Base-by-base conservation (phyloP, 306 rosid genomes). In the Dryas alaskensis region DNA sequence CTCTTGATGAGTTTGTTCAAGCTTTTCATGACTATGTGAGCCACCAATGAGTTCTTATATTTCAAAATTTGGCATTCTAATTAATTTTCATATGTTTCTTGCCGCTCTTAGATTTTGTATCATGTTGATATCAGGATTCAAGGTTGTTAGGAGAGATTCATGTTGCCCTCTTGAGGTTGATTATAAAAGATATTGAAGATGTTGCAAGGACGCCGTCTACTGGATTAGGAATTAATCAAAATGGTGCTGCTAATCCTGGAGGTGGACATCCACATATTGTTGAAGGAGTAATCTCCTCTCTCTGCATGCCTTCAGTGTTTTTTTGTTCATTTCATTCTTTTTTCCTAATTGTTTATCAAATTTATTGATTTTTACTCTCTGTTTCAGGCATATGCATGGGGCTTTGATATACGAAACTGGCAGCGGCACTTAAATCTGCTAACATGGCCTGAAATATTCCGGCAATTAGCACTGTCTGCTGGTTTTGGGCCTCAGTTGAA, bases 241-340 rank as follows among this genome's bases (percentile, higher is more conserved):
- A 88, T 71, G 96, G 96, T 73, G 90, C 89, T 77, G 96, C 96
- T 78, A 88, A 92, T 81, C 90, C 96, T 75, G 97, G 96, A 60
- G 99, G 97, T 69, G 99, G 99, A 60, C 99, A 95, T 84, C 98
- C 93, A 43, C 93, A 95, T 76, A 90, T 95, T 81, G 98, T 95
- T 60, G 99, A 90, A 88, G 99, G 99, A 87, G 99, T 95, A 87
- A 86, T 69, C 70, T 72, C 51, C 64, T n/a, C 45, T 48, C 17
- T 39, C 49, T 71, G 60, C 79, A 46, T 11, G 53, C 54, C 16
- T 11, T 14, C 53, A 42, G 19, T 53, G 40, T 17, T 45, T 50
- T 51, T 45, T 51, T 54, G 40, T 42, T 59, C 51, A 51, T 67
- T 47, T 40, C 44, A 42, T n/a, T 60, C 3, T 59, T 61, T 52